phyloP scores from a whole-genome alignment of 352 stramenopile species.

The Phytophthora podocarpi region DNA sequence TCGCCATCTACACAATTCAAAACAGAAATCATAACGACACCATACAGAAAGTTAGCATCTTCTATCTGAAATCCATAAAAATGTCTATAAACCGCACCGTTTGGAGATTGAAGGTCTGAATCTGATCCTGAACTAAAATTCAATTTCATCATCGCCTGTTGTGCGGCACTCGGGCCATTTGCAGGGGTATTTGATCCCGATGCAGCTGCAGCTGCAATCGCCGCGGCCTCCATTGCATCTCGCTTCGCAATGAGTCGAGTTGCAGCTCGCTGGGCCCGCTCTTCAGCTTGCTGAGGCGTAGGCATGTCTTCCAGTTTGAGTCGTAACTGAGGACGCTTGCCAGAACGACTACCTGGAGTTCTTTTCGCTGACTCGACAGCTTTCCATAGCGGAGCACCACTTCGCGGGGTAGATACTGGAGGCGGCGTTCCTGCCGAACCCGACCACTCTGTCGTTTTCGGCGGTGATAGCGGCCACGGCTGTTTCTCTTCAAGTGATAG shows the following conservation, averaged over 20 bases:
- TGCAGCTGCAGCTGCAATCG: constrained; percentile 38
- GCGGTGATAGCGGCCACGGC: constrained; percentile 8
- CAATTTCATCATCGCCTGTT: constrained; percentile 76
- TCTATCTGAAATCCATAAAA: neutral
- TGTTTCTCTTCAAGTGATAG: constrained; percentile 62
- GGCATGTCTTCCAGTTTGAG: constrained; percentile 89
- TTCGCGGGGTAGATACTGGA: constrained; percentile 16
- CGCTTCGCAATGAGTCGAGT: constrained; percentile 75
- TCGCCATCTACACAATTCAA: constrained; percentile 40
- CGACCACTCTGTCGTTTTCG: constrained; percentile 4
- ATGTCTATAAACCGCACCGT: constrained; percentile 36
- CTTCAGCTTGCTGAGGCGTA: constrained; percentile 83
- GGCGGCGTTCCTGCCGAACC: constrained; percentile 15
- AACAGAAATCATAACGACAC: neutral
- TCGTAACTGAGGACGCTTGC: constrained; percentile 68
- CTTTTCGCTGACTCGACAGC: constrained; percentile 29
- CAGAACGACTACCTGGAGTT: constrained; percentile 10
- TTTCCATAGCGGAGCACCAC: constrained; percentile 29
- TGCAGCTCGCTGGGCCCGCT: constrained; percentile 73
- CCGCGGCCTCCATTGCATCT: constrained; percentile 68
- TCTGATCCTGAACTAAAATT: constrained; percentile 77
- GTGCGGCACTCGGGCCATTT: constrained; percentile 53
- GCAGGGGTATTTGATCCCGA: constrained; percentile 13
- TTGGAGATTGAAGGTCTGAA: constrained; percentile 69
- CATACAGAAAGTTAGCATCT: constrained; percentile 12